Conservation (phyloP, 495 filamentous ascomycete species). For the Pyrenula aspistea region DNA sequence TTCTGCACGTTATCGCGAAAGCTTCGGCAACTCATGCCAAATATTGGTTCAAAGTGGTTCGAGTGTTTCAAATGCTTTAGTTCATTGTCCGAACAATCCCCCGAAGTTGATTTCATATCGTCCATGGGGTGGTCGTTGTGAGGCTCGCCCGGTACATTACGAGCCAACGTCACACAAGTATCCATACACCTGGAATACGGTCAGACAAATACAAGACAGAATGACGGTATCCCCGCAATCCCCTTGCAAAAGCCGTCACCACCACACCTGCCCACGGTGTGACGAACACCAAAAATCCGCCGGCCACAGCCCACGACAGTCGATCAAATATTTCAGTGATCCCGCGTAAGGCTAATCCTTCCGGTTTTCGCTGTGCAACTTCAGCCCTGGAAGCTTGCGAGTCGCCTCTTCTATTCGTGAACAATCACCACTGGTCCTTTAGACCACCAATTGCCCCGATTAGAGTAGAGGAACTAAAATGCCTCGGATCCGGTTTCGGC, state of each 20-base stretch:
- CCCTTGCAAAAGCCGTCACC: too few species aligned
- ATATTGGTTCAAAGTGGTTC: background rate
- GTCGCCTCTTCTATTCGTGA: background rate
- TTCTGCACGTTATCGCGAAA: background rate
- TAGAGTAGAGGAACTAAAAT: background rate
- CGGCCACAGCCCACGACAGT: background rate
- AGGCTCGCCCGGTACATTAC: too few species aligned
- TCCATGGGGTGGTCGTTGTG: too few species aligned
- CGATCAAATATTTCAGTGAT: background rate
- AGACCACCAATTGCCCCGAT: background rate
- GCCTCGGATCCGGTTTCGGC: background rate
- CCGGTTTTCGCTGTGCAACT: background rate
- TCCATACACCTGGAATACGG: too few species aligned
- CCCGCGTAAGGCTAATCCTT: background rate
- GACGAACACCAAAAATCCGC: too few species aligned
- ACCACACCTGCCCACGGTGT: too few species aligned
- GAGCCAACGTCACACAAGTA: too few species aligned
- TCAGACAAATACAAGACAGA: too few species aligned
- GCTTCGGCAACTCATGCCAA: background rate
- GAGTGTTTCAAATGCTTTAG: background rate
- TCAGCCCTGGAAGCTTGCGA: background rate
- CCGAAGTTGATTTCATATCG: too few species aligned
- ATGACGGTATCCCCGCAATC: too few species aligned
- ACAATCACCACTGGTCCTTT: background rate
- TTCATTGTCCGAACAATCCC: too few species aligned